These are phyloP conservation scores for Ilex asprella DNA, from an alignment of 257 asterid genomes.

Conservation along the genomic window DNA sequence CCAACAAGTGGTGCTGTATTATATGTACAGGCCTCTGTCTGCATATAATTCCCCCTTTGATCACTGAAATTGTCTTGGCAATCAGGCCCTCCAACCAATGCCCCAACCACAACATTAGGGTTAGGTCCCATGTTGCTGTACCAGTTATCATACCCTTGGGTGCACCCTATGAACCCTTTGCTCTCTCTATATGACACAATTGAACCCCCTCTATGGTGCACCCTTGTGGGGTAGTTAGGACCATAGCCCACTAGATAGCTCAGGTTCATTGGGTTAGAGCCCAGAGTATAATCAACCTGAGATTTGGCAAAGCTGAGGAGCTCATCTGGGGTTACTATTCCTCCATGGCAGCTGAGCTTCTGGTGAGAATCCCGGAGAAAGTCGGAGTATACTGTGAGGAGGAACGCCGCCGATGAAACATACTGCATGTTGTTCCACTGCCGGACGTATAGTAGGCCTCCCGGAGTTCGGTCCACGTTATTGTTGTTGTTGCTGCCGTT, in stretches of 20 bases:
- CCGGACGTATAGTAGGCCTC: constrained; percentile 52
- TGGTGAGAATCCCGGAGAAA: constrained; percentile 33
- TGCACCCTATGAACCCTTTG: constrained; percentile 59
- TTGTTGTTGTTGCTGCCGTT: constrained; percentile 23
- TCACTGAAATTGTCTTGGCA: constrained; percentile 42
- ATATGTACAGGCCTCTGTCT: constrained; percentile 80
- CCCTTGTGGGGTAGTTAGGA: constrained; percentile 33
- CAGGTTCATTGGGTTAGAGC: constrained; percentile 49
- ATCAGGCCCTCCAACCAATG: constrained; percentile 77
- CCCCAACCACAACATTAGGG: constrained; percentile 59
- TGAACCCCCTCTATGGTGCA: constrained; percentile 77
- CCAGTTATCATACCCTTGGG: constrained; percentile 65
- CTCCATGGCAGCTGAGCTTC: constrained; percentile 30
- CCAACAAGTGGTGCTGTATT: constrained; percentile 77
- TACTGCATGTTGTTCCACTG: constrained; percentile 83
- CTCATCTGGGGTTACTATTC: constrained; percentile 17
- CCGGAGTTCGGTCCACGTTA: constrained; percentile 49
- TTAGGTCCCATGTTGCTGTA: constrained; percentile 33
- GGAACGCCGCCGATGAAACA: constrained; percentile 36
- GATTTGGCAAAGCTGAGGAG: constrained; percentile 38
- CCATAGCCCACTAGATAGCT: constrained; percentile 85
- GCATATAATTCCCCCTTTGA: constrained; percentile 48
- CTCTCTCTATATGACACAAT: constrained; percentile 30
- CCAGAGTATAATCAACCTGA: constrained; percentile 59
- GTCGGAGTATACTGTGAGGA: constrained; percentile 50